Conservation (phyloP, 768 basidiomycete genomes). For the Cantharellus anzutake region DNA sequence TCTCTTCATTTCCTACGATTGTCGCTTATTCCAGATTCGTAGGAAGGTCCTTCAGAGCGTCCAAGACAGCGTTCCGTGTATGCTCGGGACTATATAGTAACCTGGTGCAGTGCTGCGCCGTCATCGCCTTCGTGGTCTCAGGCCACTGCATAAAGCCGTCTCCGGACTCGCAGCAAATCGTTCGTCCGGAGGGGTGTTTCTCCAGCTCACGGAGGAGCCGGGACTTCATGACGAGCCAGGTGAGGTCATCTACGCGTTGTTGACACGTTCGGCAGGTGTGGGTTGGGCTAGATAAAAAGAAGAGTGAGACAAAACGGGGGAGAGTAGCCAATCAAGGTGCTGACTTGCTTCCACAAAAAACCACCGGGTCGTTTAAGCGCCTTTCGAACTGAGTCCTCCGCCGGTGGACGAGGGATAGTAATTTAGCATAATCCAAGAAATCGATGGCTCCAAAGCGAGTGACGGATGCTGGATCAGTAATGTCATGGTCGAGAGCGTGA, state of each 20-base stretch:
- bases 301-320: not conserved
- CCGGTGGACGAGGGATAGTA: not conserved
- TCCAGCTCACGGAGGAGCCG: not conserved
- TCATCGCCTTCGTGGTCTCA: not conserved
- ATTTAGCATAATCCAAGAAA: not conserved
- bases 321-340: not conserved
- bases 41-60: not conserved
- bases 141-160: not conserved
- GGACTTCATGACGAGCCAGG: not conserved
- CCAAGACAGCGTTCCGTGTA: not conserved
- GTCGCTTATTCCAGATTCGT: not conserved
- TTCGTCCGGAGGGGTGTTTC: not conserved
- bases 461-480: not conserved
- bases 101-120: not conserved
- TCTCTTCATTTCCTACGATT: no score
- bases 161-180: not conserved
- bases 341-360: not conserved
- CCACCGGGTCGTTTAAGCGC: not conserved
- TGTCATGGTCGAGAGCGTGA: not conserved
- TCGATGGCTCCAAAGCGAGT: not conserved
- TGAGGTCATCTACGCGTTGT: not conserved
- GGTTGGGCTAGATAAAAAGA: not conserved
- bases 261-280: not conserved
- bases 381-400: not conserved
- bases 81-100: not conserved